phyloP scores from a whole-genome alignment of 768 basidiomycete genomes.

The Pulveroboletus sp. region DNA sequence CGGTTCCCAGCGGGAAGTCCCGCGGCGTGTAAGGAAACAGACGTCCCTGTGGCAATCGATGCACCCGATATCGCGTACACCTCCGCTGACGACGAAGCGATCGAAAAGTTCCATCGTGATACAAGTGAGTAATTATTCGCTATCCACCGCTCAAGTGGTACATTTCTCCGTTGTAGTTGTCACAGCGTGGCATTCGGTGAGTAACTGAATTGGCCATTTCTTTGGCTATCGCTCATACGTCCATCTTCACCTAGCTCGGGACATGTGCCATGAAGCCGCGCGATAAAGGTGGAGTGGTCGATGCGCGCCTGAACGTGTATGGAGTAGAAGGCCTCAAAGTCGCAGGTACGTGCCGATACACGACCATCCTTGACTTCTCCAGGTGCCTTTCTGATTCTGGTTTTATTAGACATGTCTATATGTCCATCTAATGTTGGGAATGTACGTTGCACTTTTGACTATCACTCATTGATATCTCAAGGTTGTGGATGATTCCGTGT shows the following conservation, averaged over 20 bases:
- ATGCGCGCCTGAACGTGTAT: conserved; percentile 59
- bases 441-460: conserved; percentile 1
- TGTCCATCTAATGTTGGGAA: conserved; percentile 26
- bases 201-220: not conserved
- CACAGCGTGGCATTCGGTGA: not conserved
- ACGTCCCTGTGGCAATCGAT: conserved; percentile 18
- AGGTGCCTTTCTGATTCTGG: not conserved
- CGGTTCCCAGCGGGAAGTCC: conserved; percentile 25
- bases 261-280: conserved; percentile 71
- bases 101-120: conserved; percentile 24
- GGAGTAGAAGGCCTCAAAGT: conserved; percentile 59
- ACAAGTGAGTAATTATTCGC: not conserved
- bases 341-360: conserved; percentile 40
- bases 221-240: not conserved
- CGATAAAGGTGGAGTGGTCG: conserved; percentile 59
- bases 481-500: not conserved
- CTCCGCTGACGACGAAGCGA: conserved; percentile 31
- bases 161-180: not conserved
- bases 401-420: conserved; percentile 37
- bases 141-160: not conserved
- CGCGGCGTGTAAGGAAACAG: conserved; percentile 22
- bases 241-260: conserved; percentile 42
- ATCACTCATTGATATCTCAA: no score
- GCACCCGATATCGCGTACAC: conserved; percentile 32
- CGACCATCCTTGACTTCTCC: rapidly evolving